Percentiles rank a stretch among this genome's conserved stretches.
These are phyloP conservation scores for Novymonas esmeraldas DNA, from an alignment of 208 protist species.

Conservation along the genomic window DNA sequence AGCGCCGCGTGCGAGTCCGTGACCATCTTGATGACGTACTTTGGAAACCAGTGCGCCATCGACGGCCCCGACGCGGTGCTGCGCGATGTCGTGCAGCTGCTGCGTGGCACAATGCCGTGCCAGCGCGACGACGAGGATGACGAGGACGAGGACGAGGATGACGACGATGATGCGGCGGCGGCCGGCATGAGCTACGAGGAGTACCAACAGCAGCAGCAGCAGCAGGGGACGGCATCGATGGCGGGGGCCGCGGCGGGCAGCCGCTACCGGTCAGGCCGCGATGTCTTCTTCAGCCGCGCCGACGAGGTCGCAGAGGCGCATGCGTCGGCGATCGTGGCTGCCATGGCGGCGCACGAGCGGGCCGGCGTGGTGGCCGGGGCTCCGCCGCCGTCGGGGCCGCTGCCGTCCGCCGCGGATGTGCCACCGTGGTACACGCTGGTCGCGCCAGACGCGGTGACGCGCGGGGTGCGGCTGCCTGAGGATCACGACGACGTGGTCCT, in stretches of 20 bases:
- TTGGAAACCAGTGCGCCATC: conserved; percentile 62
- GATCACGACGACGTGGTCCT: conserved; percentile 80
- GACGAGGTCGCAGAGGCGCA: conserved; percentile 32
- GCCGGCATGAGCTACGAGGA: conserved; percentile 21
- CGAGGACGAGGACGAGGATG: conserved; percentile 44
- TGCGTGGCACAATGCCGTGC: conserved; percentile 62
- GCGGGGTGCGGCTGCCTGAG: conserved; percentile 39
- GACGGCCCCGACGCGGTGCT: conserved; percentile 53
- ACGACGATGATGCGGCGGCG: conserved; percentile 23
- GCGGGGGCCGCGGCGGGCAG: conserved; percentile 12
- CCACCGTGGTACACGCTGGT: conserved; percentile 37
- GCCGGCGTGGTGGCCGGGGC: conserved; percentile 12
- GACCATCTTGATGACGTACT: conserved; percentile 62
- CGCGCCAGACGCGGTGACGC: conserved; percentile 29
- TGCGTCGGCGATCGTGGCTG: conserved; percentile 28
- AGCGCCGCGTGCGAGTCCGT: conserved; percentile 75
- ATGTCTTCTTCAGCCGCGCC: conserved; percentile 24
- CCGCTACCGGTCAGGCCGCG: conserved; percentile 10
- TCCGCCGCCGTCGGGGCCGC: conserved; percentile 14
- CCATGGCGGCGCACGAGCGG: conserved; percentile 33
- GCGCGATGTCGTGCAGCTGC: conserved; percentile 41
- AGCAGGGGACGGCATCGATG: not conserved
- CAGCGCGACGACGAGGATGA: conserved; percentile 43
- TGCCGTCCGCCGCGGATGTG: conserved; percentile 25
- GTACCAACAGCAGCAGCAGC: conserved; percentile 20